Conservation (phyloP, 2,329 filamentous ascomycete genomes). For the Trichoderma sp. region DNA sequence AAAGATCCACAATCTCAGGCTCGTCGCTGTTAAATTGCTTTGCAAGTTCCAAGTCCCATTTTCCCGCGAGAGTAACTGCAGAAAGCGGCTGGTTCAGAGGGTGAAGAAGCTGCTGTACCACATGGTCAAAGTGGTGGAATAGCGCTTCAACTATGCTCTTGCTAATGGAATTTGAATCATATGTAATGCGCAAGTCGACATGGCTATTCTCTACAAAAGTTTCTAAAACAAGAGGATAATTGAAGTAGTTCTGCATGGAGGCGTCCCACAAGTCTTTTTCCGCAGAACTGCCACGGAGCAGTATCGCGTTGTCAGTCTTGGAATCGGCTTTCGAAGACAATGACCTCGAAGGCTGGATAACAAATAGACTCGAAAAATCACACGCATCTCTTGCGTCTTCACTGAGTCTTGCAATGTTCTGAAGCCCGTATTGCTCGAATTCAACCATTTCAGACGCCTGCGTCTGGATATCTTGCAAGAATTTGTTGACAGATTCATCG, state of each 20-base stretch:
- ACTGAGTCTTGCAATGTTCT: slow-evolving; percentile 13
- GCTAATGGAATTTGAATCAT: slow-evolving; percentile 21
- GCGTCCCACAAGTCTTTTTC: background rate
- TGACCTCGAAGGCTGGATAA: slow-evolving; percentile 6
- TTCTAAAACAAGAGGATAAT: slow-evolving; percentile 30
- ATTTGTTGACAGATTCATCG: background rate
- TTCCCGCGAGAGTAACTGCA: background rate
- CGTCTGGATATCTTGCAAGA: slow-evolving; percentile 14
- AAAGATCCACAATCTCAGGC: slow-evolving; percentile 24
- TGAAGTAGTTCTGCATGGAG: slow-evolving; percentile 28
- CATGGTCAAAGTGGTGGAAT: slow-evolving; percentile 29
- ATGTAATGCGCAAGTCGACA: slow-evolving; percentile 23
- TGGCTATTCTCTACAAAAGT: slow-evolving; percentile 7
- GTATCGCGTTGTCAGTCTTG: slow-evolving; percentile 3
- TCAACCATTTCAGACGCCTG: slow-evolving; percentile 21
- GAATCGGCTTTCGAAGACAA: background rate
- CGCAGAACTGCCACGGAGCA: background rate
- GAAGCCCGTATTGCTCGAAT: slow-evolving; percentile 19
- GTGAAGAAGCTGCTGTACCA: slow-evolving; percentile 29
- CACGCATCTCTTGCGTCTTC: slow-evolving; percentile 19
- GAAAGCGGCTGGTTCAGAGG: background rate
- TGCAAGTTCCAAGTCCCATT: slow-evolving; percentile 10
- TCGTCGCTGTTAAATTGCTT: slow-evolving; percentile 3
- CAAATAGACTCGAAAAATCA: slow-evolving; percentile 14
- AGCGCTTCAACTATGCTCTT: slow-evolving; percentile 18